A percentile compares a stretch with the other conserved stretches of the same genome.
Conservation (phyloP, 2,329 filamentous ascomycete genomes). For the Amesomyces nigricolor region DNA sequence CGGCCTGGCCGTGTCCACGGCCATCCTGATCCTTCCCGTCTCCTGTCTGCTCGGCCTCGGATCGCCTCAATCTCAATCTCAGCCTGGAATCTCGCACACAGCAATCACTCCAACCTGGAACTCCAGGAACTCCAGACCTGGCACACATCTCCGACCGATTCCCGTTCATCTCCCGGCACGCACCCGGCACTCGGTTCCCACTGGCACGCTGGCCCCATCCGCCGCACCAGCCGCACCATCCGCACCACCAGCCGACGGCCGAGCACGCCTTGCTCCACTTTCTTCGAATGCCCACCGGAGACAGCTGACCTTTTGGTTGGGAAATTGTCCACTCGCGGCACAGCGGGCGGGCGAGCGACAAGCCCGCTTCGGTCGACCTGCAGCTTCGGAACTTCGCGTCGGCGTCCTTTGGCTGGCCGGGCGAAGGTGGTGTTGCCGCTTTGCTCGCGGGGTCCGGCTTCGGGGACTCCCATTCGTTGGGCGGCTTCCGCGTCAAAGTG, state of each 20-base stretch:
- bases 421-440: neutral
- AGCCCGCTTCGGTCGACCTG: conserved; percentile 23
- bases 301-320: conserved; percentile 6
- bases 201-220: neutral
- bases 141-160: neutral
- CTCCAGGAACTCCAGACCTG: neutral
- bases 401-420: conserved; percentile 4
- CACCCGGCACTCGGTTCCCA: neutral
- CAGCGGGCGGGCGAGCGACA: conserved; percentile 4
- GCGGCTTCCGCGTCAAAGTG: neutral
- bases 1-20: conserved; percentile 5
- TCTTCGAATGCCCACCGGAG: conserved; percentile 10
- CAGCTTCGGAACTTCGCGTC: conserved; percentile 16
- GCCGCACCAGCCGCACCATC: neutral
- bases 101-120: too few relatives aligned
- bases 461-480: conserved; percentile 13
- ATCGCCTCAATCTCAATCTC: neutral
- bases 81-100: neutral
- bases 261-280: conserved; percentile 12
- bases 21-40: conserved; percentile 5
- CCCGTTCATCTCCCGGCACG: conserved; percentile 2
- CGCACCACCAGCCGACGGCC: conserved; percentile 15
- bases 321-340: conserved; percentile 10
- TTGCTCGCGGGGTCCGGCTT: conserved; percentile 1
- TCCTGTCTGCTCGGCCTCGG: neutral